Conservation (phyloP, 495 filamentous ascomycete genomes). For the Amorphotheca resinae region DNA sequence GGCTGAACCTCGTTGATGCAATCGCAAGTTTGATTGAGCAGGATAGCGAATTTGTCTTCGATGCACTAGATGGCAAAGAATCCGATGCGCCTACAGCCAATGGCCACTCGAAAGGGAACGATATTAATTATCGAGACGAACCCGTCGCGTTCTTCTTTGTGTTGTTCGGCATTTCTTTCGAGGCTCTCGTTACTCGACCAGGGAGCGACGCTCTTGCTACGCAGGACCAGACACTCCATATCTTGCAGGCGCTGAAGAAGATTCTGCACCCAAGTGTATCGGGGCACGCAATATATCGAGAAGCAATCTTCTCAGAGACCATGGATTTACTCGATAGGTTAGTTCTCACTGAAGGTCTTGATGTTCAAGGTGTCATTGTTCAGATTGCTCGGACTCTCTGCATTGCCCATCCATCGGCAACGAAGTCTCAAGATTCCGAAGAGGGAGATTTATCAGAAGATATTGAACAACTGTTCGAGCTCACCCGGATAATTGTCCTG, state of each 20-base stretch:
- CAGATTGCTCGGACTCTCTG: conserved; percentile 86
- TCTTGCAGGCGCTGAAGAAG: conserved; percentile 84
- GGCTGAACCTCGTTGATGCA: conserved; percentile 92
- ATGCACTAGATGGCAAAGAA: conserved; percentile 83
- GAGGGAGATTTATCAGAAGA: conserved; percentile 79
- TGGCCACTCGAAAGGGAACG: conserved; percentile 42
- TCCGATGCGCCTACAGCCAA: conserved; percentile 36
- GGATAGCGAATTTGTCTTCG: conserved; percentile 94
- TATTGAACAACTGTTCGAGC: conserved; percentile 94
- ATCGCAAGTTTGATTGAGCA: conserved; percentile 96
- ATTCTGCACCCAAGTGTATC: conserved; percentile 92
- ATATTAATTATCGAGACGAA: conserved; percentile 96
- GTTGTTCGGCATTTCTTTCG: conserved; percentile 89
- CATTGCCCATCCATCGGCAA: conserved; percentile 77
- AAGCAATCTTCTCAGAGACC: conserved; percentile 91
- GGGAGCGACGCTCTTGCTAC: conserved; percentile 55
- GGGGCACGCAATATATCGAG: conserved; percentile 90
- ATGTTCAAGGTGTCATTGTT: conserved; percentile 86
- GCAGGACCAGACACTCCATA: conserved; percentile 74
- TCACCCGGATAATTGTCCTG: conserved; percentile 88
- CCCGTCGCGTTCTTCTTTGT: conserved; percentile 99
- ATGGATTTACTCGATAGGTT: conserved; percentile 93
- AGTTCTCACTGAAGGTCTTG: conserved; percentile 74
- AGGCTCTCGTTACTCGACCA: conserved; percentile 75
- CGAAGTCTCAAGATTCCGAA: conserved; percentile 50